These are phyloP conservation scores for Polytolypa hystricis DNA, from an alignment of 2,329 filamentous ascomycete genomes.

Conservation along the genomic window DNA sequence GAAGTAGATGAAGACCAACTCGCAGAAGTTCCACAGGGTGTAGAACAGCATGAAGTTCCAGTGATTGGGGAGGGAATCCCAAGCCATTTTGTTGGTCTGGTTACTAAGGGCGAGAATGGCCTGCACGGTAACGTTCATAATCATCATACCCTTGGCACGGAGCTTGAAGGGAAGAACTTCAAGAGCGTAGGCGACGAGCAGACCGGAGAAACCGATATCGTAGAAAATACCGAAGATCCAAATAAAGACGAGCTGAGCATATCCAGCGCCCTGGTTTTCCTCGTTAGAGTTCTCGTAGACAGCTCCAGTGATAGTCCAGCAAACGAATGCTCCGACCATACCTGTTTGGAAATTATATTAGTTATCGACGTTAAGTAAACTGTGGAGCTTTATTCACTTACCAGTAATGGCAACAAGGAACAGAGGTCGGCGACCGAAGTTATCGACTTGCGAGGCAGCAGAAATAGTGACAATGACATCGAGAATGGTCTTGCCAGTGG, in stretches of 20 bases:
- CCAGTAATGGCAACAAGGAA: conserved; percentile 32
- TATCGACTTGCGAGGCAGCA: conserved; percentile 32
- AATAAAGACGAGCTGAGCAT: conserved; percentile 32
- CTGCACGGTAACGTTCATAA: conserved; percentile 26
- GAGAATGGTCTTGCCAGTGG: conserved; percentile 30
- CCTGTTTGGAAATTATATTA: too few species aligned
- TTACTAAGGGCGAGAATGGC: conserved; percentile 26
- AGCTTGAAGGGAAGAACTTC: conserved; percentile 41
- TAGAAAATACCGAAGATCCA: conserved; percentile 35
- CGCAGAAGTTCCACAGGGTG: conserved; percentile 22
- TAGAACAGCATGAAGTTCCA: conserved; percentile 32
- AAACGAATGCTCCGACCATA: conserved; percentile 35
- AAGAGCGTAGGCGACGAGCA: conserved; percentile 31
- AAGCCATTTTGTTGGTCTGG: conserved; percentile 23
- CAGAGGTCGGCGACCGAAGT: conserved; percentile 32
- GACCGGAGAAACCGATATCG: conserved; percentile 27
- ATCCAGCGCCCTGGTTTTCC: conserved; percentile 20
- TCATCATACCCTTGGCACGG: conserved; percentile 32
- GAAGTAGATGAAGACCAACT: conserved; percentile 24
- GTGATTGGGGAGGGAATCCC: conserved; percentile 20
- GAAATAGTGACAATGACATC: conserved; percentile 26
- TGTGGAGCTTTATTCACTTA: too few species aligned
- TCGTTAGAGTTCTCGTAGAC: conserved; percentile 24
- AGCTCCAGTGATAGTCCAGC: conserved; percentile 32
- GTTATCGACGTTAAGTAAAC: too few species aligned